Evolutionary conservation across 2,329 filamentous ascomycete species (phyloP), one percentile per base, ranked within the genome.

Genomic region (Ceratocystis harringtonii): DNA sequence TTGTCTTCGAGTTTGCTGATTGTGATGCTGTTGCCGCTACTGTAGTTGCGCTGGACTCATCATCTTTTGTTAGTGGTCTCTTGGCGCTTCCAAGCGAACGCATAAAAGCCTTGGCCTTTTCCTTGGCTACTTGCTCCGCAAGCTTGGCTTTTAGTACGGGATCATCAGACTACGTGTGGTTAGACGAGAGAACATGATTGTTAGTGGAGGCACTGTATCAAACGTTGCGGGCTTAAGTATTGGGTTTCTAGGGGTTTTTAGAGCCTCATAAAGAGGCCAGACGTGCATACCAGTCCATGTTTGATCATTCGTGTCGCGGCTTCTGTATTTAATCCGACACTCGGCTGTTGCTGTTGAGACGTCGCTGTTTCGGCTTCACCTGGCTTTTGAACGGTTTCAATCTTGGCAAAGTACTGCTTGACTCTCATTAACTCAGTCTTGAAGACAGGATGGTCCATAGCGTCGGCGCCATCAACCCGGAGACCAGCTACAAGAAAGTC

Each of bases 371-470:
- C 55, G 36, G 55, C 55, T 30, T 58, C 55, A 28, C 12, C 28
- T 36, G 55, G 81, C 5, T 79, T 81, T 75, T 96, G 91, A 2
- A 84, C 81, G 15, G 80, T 78, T 72, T 94, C 90, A 73, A 97
- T 92, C 78, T 97, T 99, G 67, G 83, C 84, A 76, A 96, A 95
- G 75, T 97, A 97, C 73, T 91, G 88, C 74, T 87, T 90, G 64
- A 97, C 86, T 66, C 94, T 85, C 67, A 84, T 87, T 68, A 99
- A 81, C 77, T 99, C 94, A 5, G 68, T 69, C 67, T 82, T 81
- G 76, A 90, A 94, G 67, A 99, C 84, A 32, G 89, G 82, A 73
- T 97, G 92, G 63, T 88, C 81, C 74, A 88, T 90, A n/a, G 89
- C 86, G 72, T 96, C 83, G 36, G 86, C 81, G 66, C 88, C 90